phyloP scores from a whole-genome alignment of 2,329 filamentous ascomycete species.

The Calonectria henricotiae region DNA sequence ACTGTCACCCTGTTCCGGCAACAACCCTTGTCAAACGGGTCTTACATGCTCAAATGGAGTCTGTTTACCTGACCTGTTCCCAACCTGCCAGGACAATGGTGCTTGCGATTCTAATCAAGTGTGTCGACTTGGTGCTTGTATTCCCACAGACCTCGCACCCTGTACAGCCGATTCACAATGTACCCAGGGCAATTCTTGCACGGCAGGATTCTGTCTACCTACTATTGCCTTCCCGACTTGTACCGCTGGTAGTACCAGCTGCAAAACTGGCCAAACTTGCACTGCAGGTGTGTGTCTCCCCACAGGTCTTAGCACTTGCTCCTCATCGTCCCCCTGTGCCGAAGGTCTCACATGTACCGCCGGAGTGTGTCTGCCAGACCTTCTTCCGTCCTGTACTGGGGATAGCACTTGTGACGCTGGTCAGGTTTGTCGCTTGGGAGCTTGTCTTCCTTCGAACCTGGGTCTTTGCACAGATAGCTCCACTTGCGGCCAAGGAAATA shows the following conservation, averaged over 20 bases:
- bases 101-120: background rate
- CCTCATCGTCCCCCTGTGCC: background rate
- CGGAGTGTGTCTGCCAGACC: constrained; percentile 17
- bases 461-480: background rate
- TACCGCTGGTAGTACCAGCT: background rate
- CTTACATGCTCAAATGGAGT: constrained; percentile 25
- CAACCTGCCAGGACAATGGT: constrained; percentile 11
- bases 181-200: constrained; percentile 12
- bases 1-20: background rate
- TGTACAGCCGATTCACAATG: constrained; percentile 23
- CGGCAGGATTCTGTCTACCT: constrained; percentile 20
- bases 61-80: constrained; percentile 22
- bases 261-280: background rate
- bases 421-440: constrained; percentile 7
- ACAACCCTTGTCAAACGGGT: background rate
- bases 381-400: constrained; percentile 3
- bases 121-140: constrained; percentile 20
- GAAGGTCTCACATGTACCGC: constrained; percentile 4
- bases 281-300: constrained; percentile 25
- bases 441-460: constrained; percentile 17
- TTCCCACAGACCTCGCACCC: background rate
- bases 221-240: constrained; percentile 4
- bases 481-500: background rate
- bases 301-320: background rate
- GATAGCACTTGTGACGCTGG: constrained; percentile 5